These are phyloP conservation scores for Crucibulum laeve DNA, from an alignment of 768 basidiomycete genomes.

Conservation along the genomic window DNA sequence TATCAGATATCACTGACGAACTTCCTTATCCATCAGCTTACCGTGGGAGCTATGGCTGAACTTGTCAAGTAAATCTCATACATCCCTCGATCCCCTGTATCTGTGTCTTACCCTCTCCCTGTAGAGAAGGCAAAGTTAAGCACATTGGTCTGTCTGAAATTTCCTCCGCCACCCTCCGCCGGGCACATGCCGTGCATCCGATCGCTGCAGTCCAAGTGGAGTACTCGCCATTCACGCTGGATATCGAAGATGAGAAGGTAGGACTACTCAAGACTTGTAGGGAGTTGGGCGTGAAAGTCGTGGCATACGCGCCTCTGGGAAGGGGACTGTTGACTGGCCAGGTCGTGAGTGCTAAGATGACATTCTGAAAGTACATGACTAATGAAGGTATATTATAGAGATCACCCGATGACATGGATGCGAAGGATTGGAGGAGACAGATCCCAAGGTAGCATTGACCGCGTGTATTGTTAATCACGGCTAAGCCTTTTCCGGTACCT, in stretches of 20 bases:
- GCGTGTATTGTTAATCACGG: conserved; percentile 3
- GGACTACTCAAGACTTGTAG: conserved; percentile 36
- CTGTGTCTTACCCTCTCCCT: not conserved
- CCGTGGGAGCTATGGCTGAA: conserved; percentile 46
- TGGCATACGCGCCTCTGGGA: conserved; percentile 51
- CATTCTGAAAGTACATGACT: conserved; percentile 10
- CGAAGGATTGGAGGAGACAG: conserved; percentile 31
- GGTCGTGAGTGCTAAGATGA: conserved; percentile 23
- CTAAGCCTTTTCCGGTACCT: conserved; percentile 6
- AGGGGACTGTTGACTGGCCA: conserved; percentile 45
- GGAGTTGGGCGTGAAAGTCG: conserved; percentile 43
- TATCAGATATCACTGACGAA: not conserved
- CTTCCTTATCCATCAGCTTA: conserved; percentile 17
- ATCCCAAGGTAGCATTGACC: conserved; percentile 23
- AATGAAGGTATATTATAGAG: conserved; percentile 15
- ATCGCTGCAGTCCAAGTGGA: conserved; percentile 48
- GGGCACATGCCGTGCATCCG: conserved; percentile 46
- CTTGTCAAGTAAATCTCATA: conserved; percentile 37
- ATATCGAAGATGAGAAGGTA: conserved; percentile 40
- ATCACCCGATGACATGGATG: conserved; percentile 34
- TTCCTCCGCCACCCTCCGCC: conserved; percentile 39
- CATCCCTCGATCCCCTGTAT: not conserved
- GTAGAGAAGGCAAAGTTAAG: conserved; percentile 36
- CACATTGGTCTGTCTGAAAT: conserved; percentile 54
- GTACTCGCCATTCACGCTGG: conserved; percentile 45